A percentile compares a stretch with the other conserved stretches of the same genome.
Conservation (phyloP, 179 eudicot genomes). For the Amaranthus tricolor region DNA sequence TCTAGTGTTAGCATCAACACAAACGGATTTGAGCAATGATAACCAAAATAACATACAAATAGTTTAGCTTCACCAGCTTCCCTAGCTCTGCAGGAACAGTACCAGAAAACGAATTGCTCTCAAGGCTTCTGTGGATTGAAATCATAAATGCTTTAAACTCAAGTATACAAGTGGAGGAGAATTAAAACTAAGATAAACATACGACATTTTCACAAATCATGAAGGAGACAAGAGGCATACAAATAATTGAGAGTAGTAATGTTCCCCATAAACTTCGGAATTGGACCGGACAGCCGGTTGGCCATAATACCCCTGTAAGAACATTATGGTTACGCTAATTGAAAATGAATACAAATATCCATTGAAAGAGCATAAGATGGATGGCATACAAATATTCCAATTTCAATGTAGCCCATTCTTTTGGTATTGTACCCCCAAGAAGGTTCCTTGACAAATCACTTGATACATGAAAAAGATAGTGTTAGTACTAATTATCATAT, state of each 20-base stretch:
- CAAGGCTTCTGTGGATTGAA: conserved; percentile 44
- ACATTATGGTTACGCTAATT: conserved; percentile 6
- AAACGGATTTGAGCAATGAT: neutral
- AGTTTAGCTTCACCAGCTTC: conserved; percentile 35
- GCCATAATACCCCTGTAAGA: conserved; percentile 37
- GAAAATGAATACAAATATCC: neutral
- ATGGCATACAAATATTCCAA: conserved; percentile 46
- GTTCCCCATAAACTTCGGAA: conserved; percentile 50
- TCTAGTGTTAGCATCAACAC: neutral
- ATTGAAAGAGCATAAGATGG: conserved; percentile 9
- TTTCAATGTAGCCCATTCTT: conserved; percentile 50
- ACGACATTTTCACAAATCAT: neutral
- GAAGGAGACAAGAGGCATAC: conserved; percentile 29
- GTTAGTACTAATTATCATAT: neutral
- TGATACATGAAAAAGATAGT: conserved; percentile 12
- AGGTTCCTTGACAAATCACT: conserved; percentile 43
- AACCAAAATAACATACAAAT: conserved; percentile 32
- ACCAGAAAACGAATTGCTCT: conserved; percentile 56
- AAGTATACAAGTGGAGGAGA: neutral
- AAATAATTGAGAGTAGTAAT: conserved; percentile 39
- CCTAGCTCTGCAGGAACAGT: conserved; percentile 58
- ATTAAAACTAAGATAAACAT: neutral
- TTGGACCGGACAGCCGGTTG: conserved; percentile 52
- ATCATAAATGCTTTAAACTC: neutral
- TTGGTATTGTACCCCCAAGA: conserved; percentile 39